phyloP scores from a whole-genome alignment of 2,329 filamentous ascomycete species.

The Tolypocladium cylindrosporum region DNA sequence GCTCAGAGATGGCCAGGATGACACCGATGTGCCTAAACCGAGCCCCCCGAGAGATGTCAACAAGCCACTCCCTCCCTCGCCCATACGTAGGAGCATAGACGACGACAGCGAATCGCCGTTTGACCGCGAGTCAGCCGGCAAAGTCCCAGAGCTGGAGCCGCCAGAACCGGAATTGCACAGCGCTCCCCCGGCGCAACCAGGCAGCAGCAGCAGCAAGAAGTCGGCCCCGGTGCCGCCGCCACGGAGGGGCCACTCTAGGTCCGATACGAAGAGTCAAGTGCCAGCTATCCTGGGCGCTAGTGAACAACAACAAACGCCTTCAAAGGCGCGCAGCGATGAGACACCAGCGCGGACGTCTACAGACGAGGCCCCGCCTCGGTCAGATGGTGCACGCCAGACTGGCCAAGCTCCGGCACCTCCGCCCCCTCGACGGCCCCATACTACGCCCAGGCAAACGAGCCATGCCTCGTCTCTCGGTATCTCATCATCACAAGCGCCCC shows the following conservation, averaged over 20 bases:
- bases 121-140: conserved; percentile 43
- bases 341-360: conserved; percentile 35
- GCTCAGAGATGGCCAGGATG: conserved; percentile 35
- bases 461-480: conserved; percentile 9
- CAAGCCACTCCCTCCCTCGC: conserved; percentile 52
- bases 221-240: conserved; percentile 42
- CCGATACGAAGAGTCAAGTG: conserved; percentile 29
- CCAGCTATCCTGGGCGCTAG: neutral
- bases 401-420: conserved; percentile 40
- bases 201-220: conserved; percentile 23
- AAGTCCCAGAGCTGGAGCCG: conserved; percentile 30
- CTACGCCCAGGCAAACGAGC: conserved; percentile 21
- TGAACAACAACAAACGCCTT: conserved; percentile 4
- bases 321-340: conserved; percentile 19
- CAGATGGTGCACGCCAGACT: conserved; percentile 33
- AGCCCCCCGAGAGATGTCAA: conserved; percentile 12
- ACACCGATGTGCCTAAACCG: neutral
- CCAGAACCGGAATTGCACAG: neutral
- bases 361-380: conserved; percentile 37
- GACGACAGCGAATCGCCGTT: conserved; percentile 41
- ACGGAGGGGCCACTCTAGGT: conserved; percentile 33
- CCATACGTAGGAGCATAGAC: conserved; percentile 33
- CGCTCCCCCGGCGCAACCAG: neutral
- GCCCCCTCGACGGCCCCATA: conserved; percentile 40
- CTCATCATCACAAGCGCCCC: conserved; percentile 5